These are phyloP conservation scores for Fusarium proliferatum DNA, from an alignment of 2,329 filamentous ascomycete genomes.

Conservation along the genomic window DNA sequence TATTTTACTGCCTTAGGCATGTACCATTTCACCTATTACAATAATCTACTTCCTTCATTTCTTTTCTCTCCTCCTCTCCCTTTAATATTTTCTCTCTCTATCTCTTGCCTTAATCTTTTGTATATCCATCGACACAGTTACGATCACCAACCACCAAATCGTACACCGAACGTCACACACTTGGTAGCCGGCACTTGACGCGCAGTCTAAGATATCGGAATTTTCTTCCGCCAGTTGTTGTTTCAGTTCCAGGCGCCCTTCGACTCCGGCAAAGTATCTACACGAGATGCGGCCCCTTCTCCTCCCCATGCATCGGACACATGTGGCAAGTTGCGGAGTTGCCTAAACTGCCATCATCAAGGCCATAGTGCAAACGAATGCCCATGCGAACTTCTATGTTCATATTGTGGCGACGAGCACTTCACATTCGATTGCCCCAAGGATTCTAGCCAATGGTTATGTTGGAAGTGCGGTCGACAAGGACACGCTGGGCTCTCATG, in stretches of 20 bases:
- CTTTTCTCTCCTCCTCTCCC: not conserved
- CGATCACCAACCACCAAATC: not conserved
- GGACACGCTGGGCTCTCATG: not conserved
- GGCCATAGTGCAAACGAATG: not conserved
- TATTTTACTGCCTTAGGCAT: not conserved
- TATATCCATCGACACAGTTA: not conserved
- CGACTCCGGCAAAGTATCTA: not conserved
- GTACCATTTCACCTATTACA: not conserved
- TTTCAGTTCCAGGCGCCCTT: not conserved
- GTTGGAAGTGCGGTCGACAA: not conserved
- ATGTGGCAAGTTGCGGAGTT: not conserved
- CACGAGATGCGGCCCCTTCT: not conserved
- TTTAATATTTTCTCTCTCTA: not conserved
- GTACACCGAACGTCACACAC: not conserved
- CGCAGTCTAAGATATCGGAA: not conserved
- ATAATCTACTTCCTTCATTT: not conserved
- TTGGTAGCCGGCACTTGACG: not conserved
- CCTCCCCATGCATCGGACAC: not conserved
- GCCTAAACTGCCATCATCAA: not conserved
- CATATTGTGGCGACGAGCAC: not conserved
- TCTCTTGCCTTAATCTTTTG: not conserved
- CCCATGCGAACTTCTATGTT: not conserved
- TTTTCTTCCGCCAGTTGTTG: not conserved
- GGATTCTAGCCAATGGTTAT: not conserved
- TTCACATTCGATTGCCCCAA: not conserved